Evolutionary conservation across 306 rosid genomes (phyloP).

Genomic region (Cicer cuneatum): DNA sequence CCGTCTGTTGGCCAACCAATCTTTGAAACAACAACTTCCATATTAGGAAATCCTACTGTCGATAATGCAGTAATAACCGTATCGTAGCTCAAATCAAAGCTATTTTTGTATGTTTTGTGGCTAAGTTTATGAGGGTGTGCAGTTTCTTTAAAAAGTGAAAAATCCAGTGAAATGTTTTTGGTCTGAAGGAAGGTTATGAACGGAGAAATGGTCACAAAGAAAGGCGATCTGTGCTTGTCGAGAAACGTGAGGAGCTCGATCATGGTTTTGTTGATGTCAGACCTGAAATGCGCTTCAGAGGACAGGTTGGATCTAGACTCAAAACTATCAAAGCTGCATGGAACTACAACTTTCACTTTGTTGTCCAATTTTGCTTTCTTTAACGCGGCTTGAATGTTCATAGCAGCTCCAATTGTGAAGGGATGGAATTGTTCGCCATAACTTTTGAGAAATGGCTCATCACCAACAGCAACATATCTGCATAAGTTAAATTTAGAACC

Average conservation of each 20-base stretch:
- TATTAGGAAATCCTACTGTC: slow-evolving; percentile 63
- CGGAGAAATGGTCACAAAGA: slow-evolving; percentile 84
- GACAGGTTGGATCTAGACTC: slow-evolving; percentile 66
- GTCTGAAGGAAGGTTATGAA: slow-evolving; percentile 60
- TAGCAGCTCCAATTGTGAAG: slow-evolving; percentile 73
- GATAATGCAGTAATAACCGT: slow-evolving; percentile 67
- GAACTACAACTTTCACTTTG: slow-evolving; percentile 86
- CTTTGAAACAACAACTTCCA: slow-evolving; percentile 75
- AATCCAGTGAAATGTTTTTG: slow-evolving; percentile 78
- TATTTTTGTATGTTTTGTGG: slow-evolving; percentile 72
- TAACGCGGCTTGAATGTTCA: slow-evolving; percentile 76
- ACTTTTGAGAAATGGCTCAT: slow-evolving; percentile 79
- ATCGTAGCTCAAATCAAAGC: slow-evolving; percentile 79
- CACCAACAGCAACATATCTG: slow-evolving; percentile 95
- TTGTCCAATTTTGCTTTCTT: slow-evolving; percentile 64
- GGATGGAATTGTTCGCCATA: slow-evolving; percentile 79
- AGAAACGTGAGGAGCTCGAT: slow-evolving; percentile 82
- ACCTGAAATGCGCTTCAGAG: slow-evolving; percentile 70
- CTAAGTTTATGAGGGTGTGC: slow-evolving; percentile 65
- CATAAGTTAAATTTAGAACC: slow-evolving; percentile 41
- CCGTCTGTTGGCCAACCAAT: slow-evolving; percentile 99
- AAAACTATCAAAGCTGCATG: slow-evolving; percentile 86
- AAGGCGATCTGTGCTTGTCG: slow-evolving; percentile 67
- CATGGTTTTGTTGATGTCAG: slow-evolving; percentile 85
- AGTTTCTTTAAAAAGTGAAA: slow-evolving; percentile 71